phyloP scores from a whole-genome alignment of 2,329 filamentous ascomycete species.

The Mycogone perniciosa region DNA sequence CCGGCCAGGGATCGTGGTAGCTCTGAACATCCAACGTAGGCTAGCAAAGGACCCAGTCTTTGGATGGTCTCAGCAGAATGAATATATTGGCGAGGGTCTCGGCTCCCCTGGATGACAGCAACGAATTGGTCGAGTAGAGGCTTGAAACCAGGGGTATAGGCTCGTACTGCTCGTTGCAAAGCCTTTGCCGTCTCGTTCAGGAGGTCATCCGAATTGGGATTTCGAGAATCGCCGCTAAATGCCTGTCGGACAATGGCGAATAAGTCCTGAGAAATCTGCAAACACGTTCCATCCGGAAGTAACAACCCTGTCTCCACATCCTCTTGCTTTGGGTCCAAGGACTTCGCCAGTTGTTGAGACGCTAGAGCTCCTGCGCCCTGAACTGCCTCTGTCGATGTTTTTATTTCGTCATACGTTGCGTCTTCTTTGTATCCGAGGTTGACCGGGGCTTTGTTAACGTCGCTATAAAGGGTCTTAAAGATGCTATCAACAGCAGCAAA shows the following conservation, averaged over 20 bases:
- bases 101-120: slow-evolving; percentile 20
- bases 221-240: slow-evolving; percentile 17
- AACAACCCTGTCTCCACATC: slow-evolving; percentile 22
- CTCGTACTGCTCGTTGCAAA: slow-evolving; percentile 32
- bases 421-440: slow-evolving; percentile 21
- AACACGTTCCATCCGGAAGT: slow-evolving; percentile 28
- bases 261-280: slow-evolving; percentile 32
- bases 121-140: slow-evolving; percentile 26
- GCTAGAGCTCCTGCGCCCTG: slow-evolving; percentile 41
- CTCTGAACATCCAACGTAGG: slow-evolving; percentile 44
- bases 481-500: slow-evolving; percentile 31
- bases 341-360: slow-evolving; percentile 27
- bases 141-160: slow-evolving; percentile 31
- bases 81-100: slow-evolving; percentile 12
- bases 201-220: slow-evolving; percentile 27
- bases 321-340: neutral
- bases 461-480: slow-evolving; percentile 38
- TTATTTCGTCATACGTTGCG: slow-evolving; percentile 32
- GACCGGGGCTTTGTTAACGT: slow-evolving; percentile 37
- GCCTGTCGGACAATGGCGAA: slow-evolving; percentile 25
- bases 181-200: slow-evolving; percentile 37
- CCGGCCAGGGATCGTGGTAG: slow-evolving; percentile 22
- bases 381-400: slow-evolving; percentile 37
- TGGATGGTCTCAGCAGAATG: slow-evolving; percentile 25
- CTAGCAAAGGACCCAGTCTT: slow-evolving; percentile 37